Base-by-base conservation (phyloP, 768 basidiomycete species). In the Erythrobasidium yunnanense region DNA sequence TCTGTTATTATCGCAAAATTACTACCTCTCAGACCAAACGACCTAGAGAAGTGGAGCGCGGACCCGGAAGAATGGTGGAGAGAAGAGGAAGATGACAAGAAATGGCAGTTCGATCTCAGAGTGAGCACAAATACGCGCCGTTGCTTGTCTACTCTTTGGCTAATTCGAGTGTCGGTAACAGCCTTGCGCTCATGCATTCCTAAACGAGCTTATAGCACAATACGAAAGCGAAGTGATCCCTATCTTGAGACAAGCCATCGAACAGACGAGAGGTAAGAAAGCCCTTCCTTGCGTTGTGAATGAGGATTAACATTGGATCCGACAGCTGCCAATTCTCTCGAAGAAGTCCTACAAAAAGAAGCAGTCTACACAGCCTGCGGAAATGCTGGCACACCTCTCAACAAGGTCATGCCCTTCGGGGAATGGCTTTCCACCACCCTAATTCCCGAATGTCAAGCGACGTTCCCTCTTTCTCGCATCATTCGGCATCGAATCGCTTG, bases 1-100 rank as follows among this genome's bases (percentile, higher is more conserved):
- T 79, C 83, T 67, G 77, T 91, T 5, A 81, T 99, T 7, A 81
- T 99, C 22, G 85, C 84, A 23, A 82, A 86, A 7, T 85, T 93
- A 72, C 84, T 99, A 75, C 89, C 88, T 13, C 78, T 99, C 49
- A 86, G 86, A 58, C 81, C 86, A 4, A 77, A 81, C 1, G 93
- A 96, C 75, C 80, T 96, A 8, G 83, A 89, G 69, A 81, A 81
- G 3, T 90, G 92, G 88, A 80, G 85, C 77, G 80, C 81, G 17
- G 89, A 92, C 74, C 90, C 92, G 0, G 93, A 99, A 78, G 88
- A 92, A 71, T 99, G 90, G 89, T 82, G 93, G 11, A 88, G 89
- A 66, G 76, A 83, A 8, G 90, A 96, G 76, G 89, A 90, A 38
- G 34, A 84, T 46, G 90, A 92, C 38, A 84, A 87, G 65, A 58